Evolutionary conservation across 73 alveolate species (phyloP).

Genomic region (Paramecium pentaurelia): DNA sequence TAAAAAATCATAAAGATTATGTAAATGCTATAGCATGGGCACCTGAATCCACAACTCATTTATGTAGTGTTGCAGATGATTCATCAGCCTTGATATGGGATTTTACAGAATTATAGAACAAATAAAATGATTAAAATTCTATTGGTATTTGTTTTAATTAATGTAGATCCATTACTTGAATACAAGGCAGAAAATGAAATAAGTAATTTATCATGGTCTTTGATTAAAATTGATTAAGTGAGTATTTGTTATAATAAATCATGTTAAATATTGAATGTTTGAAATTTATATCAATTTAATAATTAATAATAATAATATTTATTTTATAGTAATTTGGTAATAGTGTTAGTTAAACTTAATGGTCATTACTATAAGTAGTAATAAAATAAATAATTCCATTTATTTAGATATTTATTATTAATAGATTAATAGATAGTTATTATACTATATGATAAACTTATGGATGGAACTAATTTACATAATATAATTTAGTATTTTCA

Average conservation of each 20-base stretch:
- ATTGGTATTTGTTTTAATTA: not conserved
- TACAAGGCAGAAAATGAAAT: conserved; percentile 66
- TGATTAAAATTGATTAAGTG: conserved; percentile 21
- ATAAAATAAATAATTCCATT: too few species aligned
- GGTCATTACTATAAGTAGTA: not conserved
- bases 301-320: too few species aligned
- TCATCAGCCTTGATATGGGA: conserved; percentile 90
- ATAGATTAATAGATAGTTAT: too few species aligned
- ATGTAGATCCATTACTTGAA: conserved; percentile 65
- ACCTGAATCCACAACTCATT: conserved; percentile 91
- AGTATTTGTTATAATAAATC: conserved; percentile 51
- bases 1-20: conserved; percentile 87
- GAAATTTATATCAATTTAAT: not conserved
- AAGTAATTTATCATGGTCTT: conserved; percentile 66
- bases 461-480: too few species aligned
- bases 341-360: not conserved
- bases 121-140: not conserved
- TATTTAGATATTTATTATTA: too few species aligned
- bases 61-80: conserved; percentile 97
- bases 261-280: conserved; percentile 52
- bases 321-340: too few species aligned
- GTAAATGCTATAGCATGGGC: conserved; percentile 98
- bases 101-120: conserved; percentile 68
- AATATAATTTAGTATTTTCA: too few species aligned
- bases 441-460: too few species aligned